Evolutionary conservation across 352 stramenopile genomes (phyloP).

Genomic region (Phytopythium helicoides): DNA sequence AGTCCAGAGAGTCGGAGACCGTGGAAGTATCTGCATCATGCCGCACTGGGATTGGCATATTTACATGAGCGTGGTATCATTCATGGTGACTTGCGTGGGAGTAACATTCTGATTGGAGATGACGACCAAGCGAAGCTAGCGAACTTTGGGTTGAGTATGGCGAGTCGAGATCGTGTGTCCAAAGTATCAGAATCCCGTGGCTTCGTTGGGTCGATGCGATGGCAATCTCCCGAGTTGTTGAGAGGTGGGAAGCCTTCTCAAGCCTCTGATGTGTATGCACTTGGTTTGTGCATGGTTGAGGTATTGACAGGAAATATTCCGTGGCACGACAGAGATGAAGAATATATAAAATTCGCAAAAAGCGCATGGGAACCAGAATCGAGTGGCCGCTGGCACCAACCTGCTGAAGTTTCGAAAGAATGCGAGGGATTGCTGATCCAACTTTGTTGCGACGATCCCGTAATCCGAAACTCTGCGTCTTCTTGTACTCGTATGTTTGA

Average conservation of each 20-base stretch:
- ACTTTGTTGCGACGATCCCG: too few species aligned
- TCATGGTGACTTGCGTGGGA: slow-evolving; percentile 27
- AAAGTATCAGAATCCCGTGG: too few species aligned
- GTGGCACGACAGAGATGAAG: too few species aligned
- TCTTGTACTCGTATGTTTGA: too few species aligned
- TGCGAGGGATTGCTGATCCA: too few species aligned
- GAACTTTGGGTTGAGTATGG: slow-evolving; percentile 22
- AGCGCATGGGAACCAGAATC: too few species aligned
- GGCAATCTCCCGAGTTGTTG: background rate
- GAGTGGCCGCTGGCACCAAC: too few species aligned
- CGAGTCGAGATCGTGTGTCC: too few species aligned
- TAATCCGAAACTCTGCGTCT: too few species aligned
- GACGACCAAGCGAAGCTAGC: slow-evolving; percentile 27
- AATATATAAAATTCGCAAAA: too few species aligned
- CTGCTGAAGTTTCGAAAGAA: too few species aligned
- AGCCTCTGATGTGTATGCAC: background rate
- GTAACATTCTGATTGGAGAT: slow-evolving; percentile 26
- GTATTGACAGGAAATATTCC: background rate
- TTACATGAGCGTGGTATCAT: slow-evolving; percentile 29
- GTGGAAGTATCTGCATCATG: slow-evolving; percentile 26
- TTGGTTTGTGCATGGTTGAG: slow-evolving; percentile 1
- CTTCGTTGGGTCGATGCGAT: background rate
- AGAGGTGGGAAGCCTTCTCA: background rate
- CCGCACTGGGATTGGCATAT: slow-evolving; percentile 26
- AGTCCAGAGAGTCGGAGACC: slow-evolving; percentile 14